Evolutionary conservation across 495 filamentous ascomycete genomes (phyloP), one percentile per base, ranked within the genome.

Genomic region (Penicillium paxilli): DNA sequence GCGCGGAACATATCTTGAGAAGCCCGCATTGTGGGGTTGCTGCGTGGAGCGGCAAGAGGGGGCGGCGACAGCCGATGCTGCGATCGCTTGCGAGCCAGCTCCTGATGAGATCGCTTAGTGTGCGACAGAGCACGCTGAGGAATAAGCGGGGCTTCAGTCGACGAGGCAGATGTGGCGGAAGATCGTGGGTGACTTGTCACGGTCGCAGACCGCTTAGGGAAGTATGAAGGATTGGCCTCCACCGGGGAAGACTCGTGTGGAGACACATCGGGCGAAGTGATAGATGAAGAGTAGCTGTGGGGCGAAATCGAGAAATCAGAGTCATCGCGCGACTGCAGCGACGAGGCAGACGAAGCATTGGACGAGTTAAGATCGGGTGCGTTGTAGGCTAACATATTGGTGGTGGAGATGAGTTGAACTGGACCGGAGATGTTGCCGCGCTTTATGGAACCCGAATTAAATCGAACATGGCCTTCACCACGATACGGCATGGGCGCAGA

Each of bases 381-480:
- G 63, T 92, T 92, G 79, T 94, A 96, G 16, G 90, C 88, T 16
- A 96, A 86, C 85, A 92, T 90, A 68, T 98, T 98, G 52, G 95
- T 98, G 4, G 95, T 96, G 17, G 93, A 96, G 23, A 96, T 72
- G 40, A 98, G 78, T 68, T 89, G 86, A 42, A 97, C 79, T 2
- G 94, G 94, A 10, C 80, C 83, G 17, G 94, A 98, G 64, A 98
- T 98, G 74, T 94, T 78, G 59, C 70, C 72, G 32, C 79, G 78
- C 46, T 78, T 77, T 61, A 81, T 78, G 14, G 69, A 70, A 33
- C 74, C 78, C 19, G 78, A 62, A 25, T 70, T 68, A 49, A 75
- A 79, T 57, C 77, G 76, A 44, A 72, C 58, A 50, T 77, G 77
- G 6, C 69, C 70, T 46, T 79, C 75, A 17, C 51, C 57, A 26